A percentile compares a stretch with the other conserved stretches of the same genome.
Evolutionary conservation across 2,329 filamentous ascomycete species (phyloP).

Genomic region (Venturia effusa): DNA sequence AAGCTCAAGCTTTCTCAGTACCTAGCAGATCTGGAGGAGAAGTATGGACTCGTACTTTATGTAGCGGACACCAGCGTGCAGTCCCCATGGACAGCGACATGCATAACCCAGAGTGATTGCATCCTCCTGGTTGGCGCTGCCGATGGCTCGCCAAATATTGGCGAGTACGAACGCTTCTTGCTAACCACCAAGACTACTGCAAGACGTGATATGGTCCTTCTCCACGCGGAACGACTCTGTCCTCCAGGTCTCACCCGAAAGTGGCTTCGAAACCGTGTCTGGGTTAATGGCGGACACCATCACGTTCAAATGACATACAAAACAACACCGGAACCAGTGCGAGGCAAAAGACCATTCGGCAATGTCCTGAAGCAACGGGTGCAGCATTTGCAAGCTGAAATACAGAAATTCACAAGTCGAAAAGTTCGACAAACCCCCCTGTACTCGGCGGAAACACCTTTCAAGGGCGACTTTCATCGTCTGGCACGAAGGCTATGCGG

Average conservation of each 20-base stretch:
- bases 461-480: slow-evolving; percentile 94
- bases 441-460: slow-evolving; percentile 83
- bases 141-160: slow-evolving; percentile 79
- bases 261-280: slow-evolving; percentile 81
- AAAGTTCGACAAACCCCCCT: slow-evolving; percentile 78
- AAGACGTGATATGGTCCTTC: slow-evolving; percentile 77
- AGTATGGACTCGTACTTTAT: slow-evolving; percentile 90
- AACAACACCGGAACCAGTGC: slow-evolving; percentile 62
- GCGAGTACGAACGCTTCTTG: slow-evolving; percentile 93
- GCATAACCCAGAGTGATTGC: slow-evolving; percentile 92
- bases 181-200: slow-evolving; percentile 96
- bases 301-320: slow-evolving; percentile 94
- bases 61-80: slow-evolving; percentile 96
- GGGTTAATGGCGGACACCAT: slow-evolving; percentile 97
- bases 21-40: slow-evolving; percentile 90
- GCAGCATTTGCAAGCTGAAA: slow-evolving; percentile 89
- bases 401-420: slow-evolving; percentile 95
- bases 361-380: slow-evolving; percentile 84
- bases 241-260: slow-evolving; percentile 71
- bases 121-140: slow-evolving; percentile 87
- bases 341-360: slow-evolving; percentile 63
- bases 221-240: slow-evolving; percentile 84
- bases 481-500: slow-evolving; percentile 83
- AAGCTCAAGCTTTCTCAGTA: slow-evolving; percentile 95
- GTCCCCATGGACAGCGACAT: slow-evolving; percentile 96